phyloP scores from a whole-genome alignment of 163 green algal genomes.

The Scenedesmus sp. region DNA sequence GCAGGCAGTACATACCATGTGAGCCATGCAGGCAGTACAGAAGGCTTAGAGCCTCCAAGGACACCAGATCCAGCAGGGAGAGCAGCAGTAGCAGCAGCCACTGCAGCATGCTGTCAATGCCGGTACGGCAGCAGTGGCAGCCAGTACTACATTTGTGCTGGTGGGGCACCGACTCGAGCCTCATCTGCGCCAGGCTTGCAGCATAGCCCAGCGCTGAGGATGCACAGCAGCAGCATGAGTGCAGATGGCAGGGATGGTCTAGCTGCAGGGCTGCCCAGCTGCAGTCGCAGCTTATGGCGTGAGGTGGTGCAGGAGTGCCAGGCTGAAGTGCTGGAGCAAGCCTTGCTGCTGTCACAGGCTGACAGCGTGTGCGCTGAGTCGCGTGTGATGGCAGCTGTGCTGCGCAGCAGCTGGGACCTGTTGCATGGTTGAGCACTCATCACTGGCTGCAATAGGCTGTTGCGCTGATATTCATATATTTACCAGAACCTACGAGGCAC shows the following conservation, averaged over 20 bases:
- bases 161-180: neutral
- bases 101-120: too few relatives aligned
- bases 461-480: too few relatives aligned
- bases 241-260: too few relatives aligned
- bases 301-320: constrained; percentile 5
- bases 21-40: neutral
- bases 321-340: constrained; percentile 3
- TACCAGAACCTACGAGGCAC: too few relatives aligned
- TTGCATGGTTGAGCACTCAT: neutral
- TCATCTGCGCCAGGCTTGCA: neutral
- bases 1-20: neutral
- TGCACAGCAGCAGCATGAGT: neutral
- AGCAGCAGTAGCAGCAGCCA: constrained; percentile 14
- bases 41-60: neutral
- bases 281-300: neutral
- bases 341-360: constrained; percentile 7
- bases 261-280: neutral
- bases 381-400: constrained; percentile 8
- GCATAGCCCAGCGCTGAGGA: neutral
- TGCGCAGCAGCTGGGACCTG: constrained; percentile 27
- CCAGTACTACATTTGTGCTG: neutral
- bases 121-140: neutral
- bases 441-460: too few relatives aligned
- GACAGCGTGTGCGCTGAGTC: neutral
- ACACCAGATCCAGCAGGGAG: neutral